Evolutionary conservation across 306 rosid genomes (phyloP).

Genomic region (Vachellia collinsii): DNA sequence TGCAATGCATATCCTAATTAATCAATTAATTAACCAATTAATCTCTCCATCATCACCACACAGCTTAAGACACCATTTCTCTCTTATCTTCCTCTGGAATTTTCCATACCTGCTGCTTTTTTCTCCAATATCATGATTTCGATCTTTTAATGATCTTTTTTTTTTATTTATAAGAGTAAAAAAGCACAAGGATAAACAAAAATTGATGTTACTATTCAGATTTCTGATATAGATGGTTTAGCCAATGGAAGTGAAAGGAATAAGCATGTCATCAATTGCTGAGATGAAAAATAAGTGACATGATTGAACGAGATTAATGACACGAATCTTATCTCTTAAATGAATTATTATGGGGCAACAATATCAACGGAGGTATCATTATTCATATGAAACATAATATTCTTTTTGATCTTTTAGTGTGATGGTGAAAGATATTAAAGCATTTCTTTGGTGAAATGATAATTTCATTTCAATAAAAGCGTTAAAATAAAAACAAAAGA

Average conservation of each 20-base stretch:
- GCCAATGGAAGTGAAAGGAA: neutral
- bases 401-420: too few species aligned
- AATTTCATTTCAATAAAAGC: too few species aligned
- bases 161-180: neutral
- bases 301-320: neutral
- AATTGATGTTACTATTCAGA: neutral
- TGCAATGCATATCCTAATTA: neutral
- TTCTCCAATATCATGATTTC: neutral
- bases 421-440: too few species aligned
- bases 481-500: too few species aligned
- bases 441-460: too few species aligned
- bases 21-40: neutral
- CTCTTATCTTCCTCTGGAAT: too few species aligned
- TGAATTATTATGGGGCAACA: neutral
- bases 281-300: neutral
- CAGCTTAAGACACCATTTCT: neutral
- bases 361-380: too few species aligned
- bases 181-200: neutral
- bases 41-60: neutral
- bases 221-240: neutral
- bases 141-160: neutral
- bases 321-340: neutral
- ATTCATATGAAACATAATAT: too few species aligned
- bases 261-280: neutral
- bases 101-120: too few species aligned